A percentile compares a stretch with the other conserved stretches of the same genome.
Conservation (phyloP, 805 yeast species). For the Saturnispora sekii region DNA sequence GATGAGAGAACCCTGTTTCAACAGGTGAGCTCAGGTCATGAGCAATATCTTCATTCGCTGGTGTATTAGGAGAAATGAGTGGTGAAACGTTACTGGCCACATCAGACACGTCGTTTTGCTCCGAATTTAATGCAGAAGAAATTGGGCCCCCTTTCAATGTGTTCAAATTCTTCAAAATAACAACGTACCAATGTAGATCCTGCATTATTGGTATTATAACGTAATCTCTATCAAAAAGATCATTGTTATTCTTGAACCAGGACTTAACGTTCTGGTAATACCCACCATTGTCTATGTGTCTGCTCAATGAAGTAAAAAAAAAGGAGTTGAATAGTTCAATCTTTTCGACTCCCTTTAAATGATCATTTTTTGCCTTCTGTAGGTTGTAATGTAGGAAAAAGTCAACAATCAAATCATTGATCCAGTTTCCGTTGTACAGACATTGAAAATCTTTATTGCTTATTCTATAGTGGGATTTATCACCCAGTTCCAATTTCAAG, state of each 20-base stretch:
- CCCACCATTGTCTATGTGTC: slow-evolving; percentile 17
- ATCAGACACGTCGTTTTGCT: too few relatives aligned
- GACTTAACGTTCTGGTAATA: slow-evolving; percentile 57
- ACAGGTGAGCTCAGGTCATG: too few relatives aligned
- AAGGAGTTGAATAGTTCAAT: slow-evolving; percentile 66
- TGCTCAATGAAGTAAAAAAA: slow-evolving; percentile 59
- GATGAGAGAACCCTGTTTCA: too few relatives aligned
- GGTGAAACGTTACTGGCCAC: too few relatives aligned
- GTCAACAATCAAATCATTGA: slow-evolving; percentile 82
- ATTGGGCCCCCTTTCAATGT: slow-evolving; percentile 11
- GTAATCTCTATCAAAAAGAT: slow-evolving; percentile 42
- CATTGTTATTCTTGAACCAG: slow-evolving; percentile 69
- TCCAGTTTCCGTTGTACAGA: slow-evolving; percentile 72
- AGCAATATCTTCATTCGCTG: too few relatives aligned
- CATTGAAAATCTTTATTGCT: slow-evolving; percentile 69
- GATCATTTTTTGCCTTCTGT: slow-evolving; percentile 26
- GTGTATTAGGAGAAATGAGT: too few relatives aligned
- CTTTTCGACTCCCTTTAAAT: slow-evolving; percentile 27
- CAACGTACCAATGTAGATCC: slow-evolving; percentile 79
- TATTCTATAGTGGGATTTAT: slow-evolving; percentile 46
- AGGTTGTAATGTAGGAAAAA: slow-evolving; percentile 59
- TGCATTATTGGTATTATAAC: slow-evolving; percentile 77
- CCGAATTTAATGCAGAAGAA: background rate
- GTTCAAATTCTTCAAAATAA: slow-evolving; percentile 53
- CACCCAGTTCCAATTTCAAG: slow-evolving; percentile 42